Evolutionary conservation across 1,284 basidiomycete species (phyloP), one percentile per base, ranked within the genome.

Genomic region (Mycosarcoma mackinlayi): DNA sequence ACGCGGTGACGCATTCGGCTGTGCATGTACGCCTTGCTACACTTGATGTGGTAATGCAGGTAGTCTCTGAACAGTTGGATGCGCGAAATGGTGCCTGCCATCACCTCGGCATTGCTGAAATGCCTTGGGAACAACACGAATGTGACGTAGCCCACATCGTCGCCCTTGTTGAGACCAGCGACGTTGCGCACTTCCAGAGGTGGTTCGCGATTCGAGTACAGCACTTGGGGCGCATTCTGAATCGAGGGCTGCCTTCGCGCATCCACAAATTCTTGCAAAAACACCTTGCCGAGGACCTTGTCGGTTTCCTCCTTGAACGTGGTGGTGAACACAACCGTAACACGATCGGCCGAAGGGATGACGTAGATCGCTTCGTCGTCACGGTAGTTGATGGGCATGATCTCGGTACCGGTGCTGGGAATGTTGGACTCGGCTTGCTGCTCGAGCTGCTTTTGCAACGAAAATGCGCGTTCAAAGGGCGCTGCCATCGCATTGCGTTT

Each of bases 1-100:
- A 97, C 96, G 24, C 96, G 89, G 82, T 91, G 88, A 64, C 96
- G 88, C 94, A 99, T 96, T 48, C 96, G 87, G 23, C 93, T 95
- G 84, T 98, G 96, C 92, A 99, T 95, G 85, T 98, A 98, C 1
- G 95, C 96, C 84, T 98, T 98, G 52, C 91, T 94, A 84, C 95
- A 98, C 83, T 95, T 98, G 88, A 99, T 80, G 84, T 98, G 96
- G 84, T 98, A 98, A 85, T 99, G 96, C 34, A 99, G 87, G 83
- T 98, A 98, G 84, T 98, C 94, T 50, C 96, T 88, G 90, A 99
- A 98, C 35, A 97, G 87, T 83, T 98, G 93, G 80, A 98, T 92
- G 78, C 93, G 92, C 33, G 93, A 94, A 81, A 98, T 98, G 14
- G 94, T 95, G 28, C 87, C 86, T n/a, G 88, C 86, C 7, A 91